phyloP scores from a whole-genome alignment of 2,329 filamentous ascomycete species.

The Alternaria gansuensis region DNA sequence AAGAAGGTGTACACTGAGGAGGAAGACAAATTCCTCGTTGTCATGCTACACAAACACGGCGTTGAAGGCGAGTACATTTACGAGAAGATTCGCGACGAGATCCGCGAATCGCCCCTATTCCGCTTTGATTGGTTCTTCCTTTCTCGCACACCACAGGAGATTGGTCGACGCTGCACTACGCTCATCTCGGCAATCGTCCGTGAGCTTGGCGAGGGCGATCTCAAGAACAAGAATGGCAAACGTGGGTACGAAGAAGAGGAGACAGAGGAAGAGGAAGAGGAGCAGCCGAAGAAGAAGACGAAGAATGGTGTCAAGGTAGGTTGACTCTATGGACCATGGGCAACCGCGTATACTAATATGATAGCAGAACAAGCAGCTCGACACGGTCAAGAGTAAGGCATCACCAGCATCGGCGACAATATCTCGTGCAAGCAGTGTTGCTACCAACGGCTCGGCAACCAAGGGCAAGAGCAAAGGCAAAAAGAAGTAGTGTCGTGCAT shows the following conservation, averaged over 20 bases:
- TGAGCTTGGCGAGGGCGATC: constrained; percentile 78
- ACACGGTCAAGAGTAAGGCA: constrained; percentile 79
- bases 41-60: constrained; percentile 90
- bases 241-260: constrained; percentile 83
- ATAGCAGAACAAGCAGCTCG: constrained; percentile 86
- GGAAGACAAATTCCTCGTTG: constrained; percentile 93
- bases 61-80: constrained; percentile 91
- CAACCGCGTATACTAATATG: constrained; percentile 22
- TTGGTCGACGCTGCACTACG: constrained; percentile 91
- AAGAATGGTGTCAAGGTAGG: constrained; percentile 89
- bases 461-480: constrained; percentile 61
- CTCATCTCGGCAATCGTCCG: constrained; percentile 92
- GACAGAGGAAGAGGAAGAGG: constrained; percentile 76
- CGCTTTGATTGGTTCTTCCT: constrained; percentile 99
- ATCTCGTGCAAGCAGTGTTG: constrained; percentile 88
- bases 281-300: constrained; percentile 93
- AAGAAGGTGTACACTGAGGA: constrained; percentile 99
- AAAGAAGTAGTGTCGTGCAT: constrained; percentile 53
- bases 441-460: constrained; percentile 71
- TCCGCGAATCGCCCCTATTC: constrained; percentile 92
- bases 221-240: constrained; percentile 72
- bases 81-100: constrained; percentile 96
- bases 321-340: constrained; percentile 11
- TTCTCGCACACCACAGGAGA: constrained; percentile 89
- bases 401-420: constrained; percentile 79